Evolutionary conservation across 2,329 filamentous ascomycete species (phyloP).

Genomic region (Teratosphaeria viscida): DNA sequence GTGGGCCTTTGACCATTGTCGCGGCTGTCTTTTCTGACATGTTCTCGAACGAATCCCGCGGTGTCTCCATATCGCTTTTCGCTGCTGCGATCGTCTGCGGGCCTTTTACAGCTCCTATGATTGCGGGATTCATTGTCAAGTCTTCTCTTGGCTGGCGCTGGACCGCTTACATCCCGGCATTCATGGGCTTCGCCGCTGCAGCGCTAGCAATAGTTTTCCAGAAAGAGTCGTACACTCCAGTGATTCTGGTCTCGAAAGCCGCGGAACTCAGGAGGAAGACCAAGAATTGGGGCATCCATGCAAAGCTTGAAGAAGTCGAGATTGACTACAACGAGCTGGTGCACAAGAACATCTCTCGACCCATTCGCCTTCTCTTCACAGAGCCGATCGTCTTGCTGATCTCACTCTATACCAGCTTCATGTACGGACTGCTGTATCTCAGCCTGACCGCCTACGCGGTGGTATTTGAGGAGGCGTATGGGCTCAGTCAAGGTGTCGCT

Average conservation of each 20-base stretch:
- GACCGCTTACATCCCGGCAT: slow-evolving; percentile 48
- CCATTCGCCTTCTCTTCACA: slow-evolving; percentile 36
- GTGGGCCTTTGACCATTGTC: slow-evolving; percentile 58
- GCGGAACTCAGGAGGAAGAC: slow-evolving; percentile 47
- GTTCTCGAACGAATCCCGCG: not conserved
- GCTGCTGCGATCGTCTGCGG: not conserved
- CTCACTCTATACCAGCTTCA: slow-evolving; percentile 49
- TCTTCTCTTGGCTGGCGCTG: slow-evolving; percentile 34
- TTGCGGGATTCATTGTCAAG: not conserved
- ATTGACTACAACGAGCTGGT: not conserved
- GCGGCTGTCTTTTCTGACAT: slow-evolving; percentile 36
- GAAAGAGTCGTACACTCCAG: slow-evolving; percentile 55
- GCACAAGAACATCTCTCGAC: not conserved
- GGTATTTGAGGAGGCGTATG: slow-evolving; percentile 63
- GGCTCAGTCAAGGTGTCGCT: slow-evolving; percentile 56
- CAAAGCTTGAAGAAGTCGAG: not conserved
- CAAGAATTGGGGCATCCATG: not conserved
- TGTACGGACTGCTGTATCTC: slow-evolving; percentile 31
- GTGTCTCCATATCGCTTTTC: not conserved
- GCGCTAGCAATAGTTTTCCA: slow-evolving; percentile 48
- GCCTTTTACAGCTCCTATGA: not conserved
- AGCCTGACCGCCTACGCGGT: slow-evolving; percentile 79
- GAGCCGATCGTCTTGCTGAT: slow-evolving; percentile 59
- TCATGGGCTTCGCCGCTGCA: slow-evolving; percentile 40
- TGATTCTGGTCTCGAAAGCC: slow-evolving; percentile 50